Conservation (phyloP, 345 rosid species). For the Aethionema arabicum region DNA sequence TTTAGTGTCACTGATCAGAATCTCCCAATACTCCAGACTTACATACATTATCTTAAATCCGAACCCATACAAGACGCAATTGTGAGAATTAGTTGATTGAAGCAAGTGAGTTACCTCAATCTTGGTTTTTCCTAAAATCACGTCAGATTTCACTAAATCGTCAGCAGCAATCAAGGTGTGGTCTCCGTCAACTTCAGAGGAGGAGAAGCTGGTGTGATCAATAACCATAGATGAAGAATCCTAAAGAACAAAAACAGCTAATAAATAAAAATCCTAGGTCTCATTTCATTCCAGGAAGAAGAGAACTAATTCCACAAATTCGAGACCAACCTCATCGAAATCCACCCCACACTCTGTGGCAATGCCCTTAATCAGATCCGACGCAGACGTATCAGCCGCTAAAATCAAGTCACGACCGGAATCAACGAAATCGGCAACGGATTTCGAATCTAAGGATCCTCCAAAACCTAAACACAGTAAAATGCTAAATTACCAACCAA, state of each 20-base stretch:
- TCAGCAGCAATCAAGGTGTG: constrained; percentile 62
- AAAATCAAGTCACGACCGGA: constrained; percentile 67
- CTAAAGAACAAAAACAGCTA: constrained; percentile 35
- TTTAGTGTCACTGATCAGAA: not conserved
- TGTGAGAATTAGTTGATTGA: not conserved
- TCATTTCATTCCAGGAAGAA: not conserved
- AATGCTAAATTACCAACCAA: not conserved
- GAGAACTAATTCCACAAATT: constrained; percentile 14
- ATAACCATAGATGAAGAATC: constrained; percentile 63
- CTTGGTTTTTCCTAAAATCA: constrained; percentile 50
- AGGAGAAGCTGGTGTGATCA: constrained; percentile 56
- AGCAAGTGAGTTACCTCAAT: constrained; percentile 43
- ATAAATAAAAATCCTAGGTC: constrained; percentile 12
- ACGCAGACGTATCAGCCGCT: constrained; percentile 63
- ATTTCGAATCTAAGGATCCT: constrained; percentile 54
- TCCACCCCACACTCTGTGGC: constrained; percentile 69
- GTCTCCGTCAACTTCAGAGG: constrained; percentile 53
- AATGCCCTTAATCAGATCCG: constrained; percentile 52
- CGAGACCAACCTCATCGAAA: constrained; percentile 61
- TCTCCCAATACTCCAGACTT: not conserved
- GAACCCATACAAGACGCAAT: not conserved
- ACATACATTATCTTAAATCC: constrained; percentile 2
- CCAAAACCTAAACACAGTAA: constrained; percentile 45
- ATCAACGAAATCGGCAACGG: constrained; percentile 68
- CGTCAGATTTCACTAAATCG: constrained; percentile 53